phyloP scores from a whole-genome alignment of 305 asterid species.

The Fraxinus paxiana region DNA sequence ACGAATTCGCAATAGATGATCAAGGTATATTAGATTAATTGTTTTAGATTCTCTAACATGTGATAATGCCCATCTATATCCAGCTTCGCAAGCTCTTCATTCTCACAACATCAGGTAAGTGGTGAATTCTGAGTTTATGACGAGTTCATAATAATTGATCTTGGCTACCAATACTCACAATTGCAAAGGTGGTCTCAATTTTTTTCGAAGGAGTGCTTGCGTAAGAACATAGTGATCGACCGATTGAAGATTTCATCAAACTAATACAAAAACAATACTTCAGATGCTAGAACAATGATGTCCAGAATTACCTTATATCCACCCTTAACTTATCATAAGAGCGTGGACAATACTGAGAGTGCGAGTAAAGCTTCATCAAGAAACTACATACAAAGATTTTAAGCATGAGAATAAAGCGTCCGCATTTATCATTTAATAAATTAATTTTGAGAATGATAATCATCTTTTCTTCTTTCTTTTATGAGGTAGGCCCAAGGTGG shows the following conservation, averaged over 20 bases:
- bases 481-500: slow-evolving; percentile 5
- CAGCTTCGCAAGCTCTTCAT: slow-evolving; percentile 14
- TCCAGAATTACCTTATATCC: slow-evolving; percentile 64
- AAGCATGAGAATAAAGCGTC: slow-evolving; percentile 25
- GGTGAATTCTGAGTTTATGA: not conserved
- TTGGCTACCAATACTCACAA: not conserved
- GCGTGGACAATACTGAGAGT: slow-evolving; percentile 75
- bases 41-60: not conserved
- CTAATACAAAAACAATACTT: slow-evolving; percentile 6
- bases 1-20: not conserved
- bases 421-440: not conserved
- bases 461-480: slow-evolving; percentile 8
- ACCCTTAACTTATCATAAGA: slow-evolving; percentile 89
- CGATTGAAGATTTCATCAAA: not conserved
- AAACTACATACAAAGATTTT: slow-evolving; percentile 47
- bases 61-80: not conserved
- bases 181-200: not conserved
- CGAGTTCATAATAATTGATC: not conserved
- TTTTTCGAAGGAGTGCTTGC: slow-evolving; percentile 6
- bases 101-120: slow-evolving; percentile 11
- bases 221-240: not conserved
- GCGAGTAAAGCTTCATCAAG: slow-evolving; percentile 71
- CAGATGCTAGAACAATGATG: slow-evolving; percentile 1
- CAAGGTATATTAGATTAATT: not conserved
- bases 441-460: slow-evolving; percentile 7